Evolutionary conservation across 306 rosid genomes (phyloP).

Genomic region (Purshia tridentata): DNA sequence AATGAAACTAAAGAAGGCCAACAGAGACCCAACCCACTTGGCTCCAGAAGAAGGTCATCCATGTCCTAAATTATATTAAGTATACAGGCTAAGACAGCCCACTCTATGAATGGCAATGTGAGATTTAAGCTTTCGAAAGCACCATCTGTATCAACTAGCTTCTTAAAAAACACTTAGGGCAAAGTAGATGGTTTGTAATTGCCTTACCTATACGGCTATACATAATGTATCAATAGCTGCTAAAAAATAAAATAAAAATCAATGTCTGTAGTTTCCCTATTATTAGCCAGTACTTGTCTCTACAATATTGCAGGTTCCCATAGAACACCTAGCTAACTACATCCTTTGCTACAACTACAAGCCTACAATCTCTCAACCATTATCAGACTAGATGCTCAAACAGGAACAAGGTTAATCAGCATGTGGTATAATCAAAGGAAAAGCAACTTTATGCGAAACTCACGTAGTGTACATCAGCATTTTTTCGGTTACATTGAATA

Average conservation of each 20-base stretch:
- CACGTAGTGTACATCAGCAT: neutral
- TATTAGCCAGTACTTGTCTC: neutral
- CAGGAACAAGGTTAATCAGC: neutral
- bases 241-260: neutral
- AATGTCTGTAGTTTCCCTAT: neutral
- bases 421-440: neutral
- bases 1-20: constrained; percentile 42
- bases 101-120: constrained; percentile 18
- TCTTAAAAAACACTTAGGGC: neutral
- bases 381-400: neutral
- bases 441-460: neutral
- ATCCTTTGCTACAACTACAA: neutral
- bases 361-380: neutral
- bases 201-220: constrained; percentile 13
- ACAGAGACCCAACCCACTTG: constrained; percentile 31
- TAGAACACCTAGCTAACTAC: neutral
- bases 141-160: neutral
- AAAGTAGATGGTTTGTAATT: constrained; percentile 13
- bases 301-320: neutral
- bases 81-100: neutral
- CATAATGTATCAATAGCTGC: constrained; percentile 8
- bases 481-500: neutral
- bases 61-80: constrained; percentile 38
- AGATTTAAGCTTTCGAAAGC: constrained; percentile 18
- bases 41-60: constrained; percentile 48